Base-by-base conservation (phyloP, 108 stramenopile genomes). In the Chaetoceros tenuissimus region DNA sequence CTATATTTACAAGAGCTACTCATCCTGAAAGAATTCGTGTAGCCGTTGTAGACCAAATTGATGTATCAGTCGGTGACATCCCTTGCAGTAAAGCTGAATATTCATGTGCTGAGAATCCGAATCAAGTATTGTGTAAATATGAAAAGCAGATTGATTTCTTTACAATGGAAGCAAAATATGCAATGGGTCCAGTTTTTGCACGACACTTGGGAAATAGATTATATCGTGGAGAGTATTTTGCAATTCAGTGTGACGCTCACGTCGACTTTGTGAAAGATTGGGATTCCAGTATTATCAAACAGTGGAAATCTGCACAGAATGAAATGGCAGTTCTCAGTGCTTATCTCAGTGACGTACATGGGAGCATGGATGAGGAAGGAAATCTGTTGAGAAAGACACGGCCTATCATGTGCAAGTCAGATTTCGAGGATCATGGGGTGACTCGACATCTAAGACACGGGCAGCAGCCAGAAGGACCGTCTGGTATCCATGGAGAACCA, bases 211-310 rank as follows among this genome's bases (percentile, higher is more conserved):
- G 82, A 3, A 64, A 88, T 67, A 74, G 94, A 17, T 62, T 89
- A 49, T 94, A 94, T 58, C 71, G 86, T 51, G 94, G 93, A 5
- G 95, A 98, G 78, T 94, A 91, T 55, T 98, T 90, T 73, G 95
- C 93, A 24, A 87, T 98, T 84, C 94, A 96, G 69, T 64, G 81
- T 13, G 96, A 96, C 73, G 77, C 88, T 25, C 97, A 98, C 68
- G 90, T 94, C 28, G 79, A 81, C 28, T 94, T 95, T 62, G 85
- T 89, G 27, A 25, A 69, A 25, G 64, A 78, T 46, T 98, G 97
- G 97, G 97, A 98, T 49, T 57, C 50, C 20, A 67, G 78, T 34
- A 84, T 97, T 46, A 72, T 95, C 26, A 29, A 67, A 2, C 92
- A 95, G 63, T 91, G 86, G 82, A 43, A 73, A 29, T 49, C 50